phyloP scores from a whole-genome alignment of 768 basidiomycete species.

The Guyanaporus albipodus region DNA sequence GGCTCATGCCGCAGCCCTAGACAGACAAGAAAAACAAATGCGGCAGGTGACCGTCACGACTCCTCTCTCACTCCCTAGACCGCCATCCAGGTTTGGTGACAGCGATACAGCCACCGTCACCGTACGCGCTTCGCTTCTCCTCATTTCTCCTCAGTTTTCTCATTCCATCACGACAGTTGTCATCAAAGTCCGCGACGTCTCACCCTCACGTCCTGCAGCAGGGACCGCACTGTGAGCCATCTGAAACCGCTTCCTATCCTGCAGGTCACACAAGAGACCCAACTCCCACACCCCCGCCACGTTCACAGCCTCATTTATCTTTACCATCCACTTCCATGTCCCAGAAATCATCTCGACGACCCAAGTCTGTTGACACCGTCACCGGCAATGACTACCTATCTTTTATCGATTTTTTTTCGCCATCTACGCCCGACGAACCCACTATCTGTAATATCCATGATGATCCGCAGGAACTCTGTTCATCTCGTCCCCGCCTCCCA shows the following conservation, averaged over 20 bases:
- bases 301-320: constrained; percentile 30
- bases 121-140: constrained; percentile 8
- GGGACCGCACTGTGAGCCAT: background rate
- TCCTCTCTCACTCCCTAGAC: constrained; percentile 7
- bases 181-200: constrained; percentile 21
- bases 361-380: constrained; percentile 15
- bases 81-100: constrained; percentile 15
- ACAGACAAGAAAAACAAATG: constrained; percentile 17
- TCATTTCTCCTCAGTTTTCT: constrained; percentile 7
- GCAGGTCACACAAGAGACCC: constrained; percentile 27
- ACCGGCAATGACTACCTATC: constrained; percentile 39
- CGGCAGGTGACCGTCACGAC: constrained; percentile 10
- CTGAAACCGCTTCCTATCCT: constrained; percentile 17
- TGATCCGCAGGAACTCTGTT: background rate
- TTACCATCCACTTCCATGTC: constrained; percentile 20
- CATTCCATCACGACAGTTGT: constrained; percentile 16
- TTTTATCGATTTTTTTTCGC: constrained; percentile 45
- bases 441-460: constrained; percentile 4
- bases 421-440: constrained; percentile 18
- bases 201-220: constrained; percentile 4
- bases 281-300: constrained; percentile 43
- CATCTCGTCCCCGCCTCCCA: constrained; percentile 14
- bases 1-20: constrained; percentile 14
- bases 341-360: constrained; percentile 12
- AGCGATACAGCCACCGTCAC: constrained; percentile 20